Conservation (phyloP, 441 rosid genomes). For the Euphorbia schlechtendalii region DNA sequence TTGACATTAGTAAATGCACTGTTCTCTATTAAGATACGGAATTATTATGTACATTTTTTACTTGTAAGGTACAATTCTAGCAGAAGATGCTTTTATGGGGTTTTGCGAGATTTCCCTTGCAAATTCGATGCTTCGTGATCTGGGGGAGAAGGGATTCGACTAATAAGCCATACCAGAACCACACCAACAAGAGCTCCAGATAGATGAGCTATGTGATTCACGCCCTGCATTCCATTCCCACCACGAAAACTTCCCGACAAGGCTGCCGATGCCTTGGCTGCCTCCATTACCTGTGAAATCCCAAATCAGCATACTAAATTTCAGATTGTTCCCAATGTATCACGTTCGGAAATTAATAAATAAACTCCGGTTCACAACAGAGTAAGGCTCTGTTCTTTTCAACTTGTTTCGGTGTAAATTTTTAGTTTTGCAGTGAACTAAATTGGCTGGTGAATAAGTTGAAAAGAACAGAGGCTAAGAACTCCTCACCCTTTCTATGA, state of each 20-base stretch:
- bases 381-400: too few relatives aligned
- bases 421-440: too few relatives aligned
- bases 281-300: constrained; percentile 73
- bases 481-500: constrained; percentile 57
- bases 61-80: not conserved
- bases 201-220: constrained; percentile 82
- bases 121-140: constrained; percentile 26
- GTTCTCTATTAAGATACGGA: too few relatives aligned
- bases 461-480: too few relatives aligned
- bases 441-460: too few relatives aligned
- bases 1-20: too few relatives aligned
- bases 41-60: too few relatives aligned
- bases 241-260: constrained; percentile 47
- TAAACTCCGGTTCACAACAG: not conserved
- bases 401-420: too few relatives aligned
- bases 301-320: constrained; percentile 7
- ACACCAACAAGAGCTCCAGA: constrained; percentile 89
- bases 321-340: not conserved
- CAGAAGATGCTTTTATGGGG: constrained; percentile 5
- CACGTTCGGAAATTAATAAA: not conserved
- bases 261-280: constrained; percentile 87
- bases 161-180: constrained; percentile 74
- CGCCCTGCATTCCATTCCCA: constrained; percentile 49
- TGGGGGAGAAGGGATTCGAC: constrained; percentile 54
- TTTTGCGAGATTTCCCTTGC: constrained; percentile 24